Base-by-base conservation (phyloP, 169 alveolate genomes). In the Haemoproteus tartakovskyi region DNA sequence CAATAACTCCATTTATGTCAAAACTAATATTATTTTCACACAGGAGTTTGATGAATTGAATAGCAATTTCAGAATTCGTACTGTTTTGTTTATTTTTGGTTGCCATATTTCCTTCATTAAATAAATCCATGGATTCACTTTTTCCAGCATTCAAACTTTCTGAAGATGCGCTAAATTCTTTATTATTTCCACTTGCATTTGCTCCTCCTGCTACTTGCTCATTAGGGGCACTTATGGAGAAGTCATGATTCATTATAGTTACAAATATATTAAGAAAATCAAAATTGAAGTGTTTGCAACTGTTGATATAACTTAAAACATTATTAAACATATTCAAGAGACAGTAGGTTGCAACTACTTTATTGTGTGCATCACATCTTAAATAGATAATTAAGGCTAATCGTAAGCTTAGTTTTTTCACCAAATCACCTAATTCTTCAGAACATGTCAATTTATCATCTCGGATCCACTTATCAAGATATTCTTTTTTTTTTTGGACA, bases 361-460 rank as follows among this genome's bases (percentile, higher is more conserved):
- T 86, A 88, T 86, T 90, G 70, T 85, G 86, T 45, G 74, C 54
- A 26, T 38, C 30, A 56, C 84, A 74, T 37, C 84, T 18, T 48
- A 87, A 87, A 85, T 94, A 95, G 27, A 97, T 92, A 81, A 92
- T 88, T 38, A 97, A 90, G 29, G 99, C 99, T 45, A 97, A 90
- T 60, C 94, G 87, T 33, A 89, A 91, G 37, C 96, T 98, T 60
- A 89, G 80, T 43, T 90, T 90, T 60, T 92, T 91, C 27, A 97
- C 90, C 84, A 95, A 79, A 82, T 97, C 99, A 9, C 98, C 99
- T 19, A 97, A 91, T 80, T 95, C 97, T 85, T 96, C 99, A 30
- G 99, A 95, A 79, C 95, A 95, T 26, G 98, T 97, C 56, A 98
- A 88, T 90, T 97, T 97, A 56, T 95, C 98, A 79, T 95, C 97